Conservation (phyloP, 495 filamentous ascomycete genomes). For the Trichoderma gamsii region DNA sequence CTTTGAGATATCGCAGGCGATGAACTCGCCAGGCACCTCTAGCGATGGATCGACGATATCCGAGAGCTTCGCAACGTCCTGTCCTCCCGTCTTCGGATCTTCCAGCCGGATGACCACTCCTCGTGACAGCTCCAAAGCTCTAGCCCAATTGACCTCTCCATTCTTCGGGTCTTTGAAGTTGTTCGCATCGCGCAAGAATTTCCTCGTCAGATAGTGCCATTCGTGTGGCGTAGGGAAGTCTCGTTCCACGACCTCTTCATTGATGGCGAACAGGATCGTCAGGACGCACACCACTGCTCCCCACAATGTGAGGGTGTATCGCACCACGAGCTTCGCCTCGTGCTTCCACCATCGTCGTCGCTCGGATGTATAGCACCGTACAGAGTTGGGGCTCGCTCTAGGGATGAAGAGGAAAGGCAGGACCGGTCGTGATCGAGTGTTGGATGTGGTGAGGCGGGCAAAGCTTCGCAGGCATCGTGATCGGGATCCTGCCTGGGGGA, state of each 20-base stretch:
- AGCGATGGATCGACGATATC: slow-evolving; percentile 22
- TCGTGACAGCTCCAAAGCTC: slow-evolving; percentile 48
- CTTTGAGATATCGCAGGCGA: slow-evolving; percentile 53
- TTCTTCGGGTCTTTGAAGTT: slow-evolving; percentile 46
- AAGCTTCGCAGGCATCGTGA: slow-evolving; percentile 6
- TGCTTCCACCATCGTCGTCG: slow-evolving; percentile 59
- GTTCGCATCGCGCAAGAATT: slow-evolving; percentile 52
- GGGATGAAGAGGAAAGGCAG: slow-evolving; percentile 66
- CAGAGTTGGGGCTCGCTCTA: slow-evolving; percentile 48
- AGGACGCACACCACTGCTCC: slow-evolving; percentile 46
- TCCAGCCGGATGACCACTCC: slow-evolving; percentile 56
- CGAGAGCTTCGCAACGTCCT: slow-evolving; percentile 45
- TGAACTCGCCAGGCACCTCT: slow-evolving; percentile 17
- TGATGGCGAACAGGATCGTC: slow-evolving; percentile 50
- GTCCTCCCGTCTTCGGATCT: slow-evolving; percentile 59
- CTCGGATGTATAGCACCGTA: slow-evolving; percentile 72
- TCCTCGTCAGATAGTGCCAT: slow-evolving; percentile 60
- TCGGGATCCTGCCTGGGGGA: neutral
- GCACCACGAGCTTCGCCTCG: slow-evolving; percentile 53
- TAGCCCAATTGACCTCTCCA: slow-evolving; percentile 58
- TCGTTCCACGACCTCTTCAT: slow-evolving; percentile 66
- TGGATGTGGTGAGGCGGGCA: slow-evolving; percentile 18
- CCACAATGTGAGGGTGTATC: slow-evolving; percentile 54
- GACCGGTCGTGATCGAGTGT: slow-evolving; percentile 53
- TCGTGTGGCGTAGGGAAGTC: slow-evolving; percentile 67